Percentiles rank a stretch among this genome's conserved stretches.
These are phyloP conservation scores for Hymenoscyphus repandus DNA, from an alignment of 2,329 filamentous ascomycete genomes.

Conservation along the genomic window DNA sequence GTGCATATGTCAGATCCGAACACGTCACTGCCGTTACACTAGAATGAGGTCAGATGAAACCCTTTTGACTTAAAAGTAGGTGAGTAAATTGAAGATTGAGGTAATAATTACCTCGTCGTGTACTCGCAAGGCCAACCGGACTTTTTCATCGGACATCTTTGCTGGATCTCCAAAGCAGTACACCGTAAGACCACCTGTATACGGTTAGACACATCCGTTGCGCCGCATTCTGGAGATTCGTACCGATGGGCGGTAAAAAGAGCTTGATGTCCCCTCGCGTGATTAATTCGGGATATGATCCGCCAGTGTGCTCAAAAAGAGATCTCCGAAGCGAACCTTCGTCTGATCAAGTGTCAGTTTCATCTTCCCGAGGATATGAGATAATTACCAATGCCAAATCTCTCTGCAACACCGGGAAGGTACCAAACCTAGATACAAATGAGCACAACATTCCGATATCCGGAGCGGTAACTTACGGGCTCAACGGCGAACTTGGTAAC, in stretches of 20 bases:
- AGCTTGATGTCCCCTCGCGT: constrained; percentile 92
- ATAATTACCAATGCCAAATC: constrained; percentile 67
- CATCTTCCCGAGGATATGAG: constrained; percentile 3
- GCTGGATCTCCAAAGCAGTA: constrained; percentile 96
- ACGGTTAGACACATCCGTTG: constrained; percentile 8
- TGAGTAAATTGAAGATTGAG: neutral
- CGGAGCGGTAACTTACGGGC: constrained; percentile 58
- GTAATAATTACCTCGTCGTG: constrained; percentile 51
- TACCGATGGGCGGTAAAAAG: constrained; percentile 91
- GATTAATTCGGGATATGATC: constrained; percentile 94
- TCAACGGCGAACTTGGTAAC: constrained; percentile 98
- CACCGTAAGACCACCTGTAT: constrained; percentile 68
- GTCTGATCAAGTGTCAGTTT: constrained; percentile 73
- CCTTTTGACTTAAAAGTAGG: neutral
- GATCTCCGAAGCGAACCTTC: constrained; percentile 81
- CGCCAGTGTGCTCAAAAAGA: constrained; percentile 91
- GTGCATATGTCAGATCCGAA: constrained; percentile 98
- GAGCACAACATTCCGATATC: neutral
- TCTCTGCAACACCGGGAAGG: constrained; percentile 78
- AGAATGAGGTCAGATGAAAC: constrained; percentile 20
- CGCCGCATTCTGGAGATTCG: constrained; percentile 76
- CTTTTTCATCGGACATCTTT: constrained; percentile 84
- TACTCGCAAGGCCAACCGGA: constrained; percentile 75
- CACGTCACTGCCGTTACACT: constrained; percentile 94
- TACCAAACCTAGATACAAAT: constrained; percentile 75